Evolutionary conservation across 805 yeast species (phyloP), one percentile per base, ranked within the genome.

Genomic region (Lachancea lanzarotensis): DNA sequence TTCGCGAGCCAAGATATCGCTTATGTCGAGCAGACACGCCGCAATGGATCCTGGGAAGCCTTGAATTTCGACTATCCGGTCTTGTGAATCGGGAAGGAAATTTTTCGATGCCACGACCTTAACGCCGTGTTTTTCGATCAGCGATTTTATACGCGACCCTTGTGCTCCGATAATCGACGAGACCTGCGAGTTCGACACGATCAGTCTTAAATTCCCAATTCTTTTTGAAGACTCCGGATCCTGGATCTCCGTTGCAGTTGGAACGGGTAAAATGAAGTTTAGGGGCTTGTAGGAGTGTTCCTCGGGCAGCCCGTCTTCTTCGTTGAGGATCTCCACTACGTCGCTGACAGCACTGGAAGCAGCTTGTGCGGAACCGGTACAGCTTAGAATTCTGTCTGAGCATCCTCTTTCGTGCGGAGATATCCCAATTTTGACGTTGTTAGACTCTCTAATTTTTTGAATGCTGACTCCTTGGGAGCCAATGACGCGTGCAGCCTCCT

Each of bases 51-150:
- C 77, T 1, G 85, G 83, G 6, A 78, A 67, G 42, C 96, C 96
- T 66, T 87, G 95, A 47, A 89, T 71, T 63, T 89, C 96, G 33
- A 89, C 88, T 44, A 88, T 71, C 60, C 96, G 76, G 63, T 89
- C 96, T 40, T 86, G 82, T 7, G 93, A 82, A 53, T 82, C 82
- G 9, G 85, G 84, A 47, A 89, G 74, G 60, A 80, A 82, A 44
- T 86, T 88, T 60, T 87, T 88, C 30, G 95, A 82, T 10, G 95
- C 95, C 45, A 86, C 88, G 77, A 89, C 84, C 59, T 84, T 82
- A 42, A 89, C 87, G 45, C 74, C 70, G 62, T 71, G 81, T 27
- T 67, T 68, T 48, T 79, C 82, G 43, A 60, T 57, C 48, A 88
- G 76, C 34, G 82, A 74, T 68, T 86, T 88, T 59, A 89, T 89